Percentiles rank a stretch among this genome's conserved stretches.
These are phyloP conservation scores for Fraxinus baroniana DNA, from an alignment of 305 asterid genomes.

Conservation along the genomic window DNA sequence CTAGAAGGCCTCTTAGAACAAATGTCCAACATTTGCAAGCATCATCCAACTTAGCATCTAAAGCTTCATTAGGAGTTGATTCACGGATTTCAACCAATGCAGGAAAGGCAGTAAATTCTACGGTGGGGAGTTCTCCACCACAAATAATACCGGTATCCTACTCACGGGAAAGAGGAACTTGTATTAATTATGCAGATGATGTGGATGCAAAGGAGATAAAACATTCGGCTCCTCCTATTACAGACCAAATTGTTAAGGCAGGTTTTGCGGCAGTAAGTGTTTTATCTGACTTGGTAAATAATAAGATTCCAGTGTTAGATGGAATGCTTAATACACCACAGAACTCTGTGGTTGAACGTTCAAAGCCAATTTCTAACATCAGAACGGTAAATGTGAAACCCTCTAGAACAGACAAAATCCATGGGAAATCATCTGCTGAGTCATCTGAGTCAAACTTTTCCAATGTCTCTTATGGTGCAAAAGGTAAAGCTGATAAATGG, in stretches of 20 bases:
- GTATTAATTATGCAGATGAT: slow-evolving; percentile 44
- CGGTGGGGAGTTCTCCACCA: slow-evolving; percentile 35
- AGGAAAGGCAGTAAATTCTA: slow-evolving; percentile 40
- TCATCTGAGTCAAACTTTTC: slow-evolving; percentile 31
- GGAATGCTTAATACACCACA: slow-evolving; percentile 38
- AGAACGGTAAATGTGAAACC: slow-evolving; percentile 41
- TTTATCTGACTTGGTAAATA: slow-evolving; percentile 69
- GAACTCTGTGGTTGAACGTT: slow-evolving; percentile 46
- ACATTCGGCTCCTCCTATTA: slow-evolving; percentile 53
- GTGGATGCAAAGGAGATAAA: slow-evolving; percentile 31
- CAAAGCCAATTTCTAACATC: slow-evolving; percentile 44
- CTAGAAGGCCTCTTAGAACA: slow-evolving; percentile 55
- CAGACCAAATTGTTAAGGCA: slow-evolving; percentile 74
- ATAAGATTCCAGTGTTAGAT: slow-evolving; percentile 60
- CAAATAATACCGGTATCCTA: slow-evolving; percentile 36
- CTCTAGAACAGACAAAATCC: slow-evolving; percentile 41
- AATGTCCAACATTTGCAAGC: slow-evolving; percentile 40
- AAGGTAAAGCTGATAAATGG: slow-evolving; percentile 40
- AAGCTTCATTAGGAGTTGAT: slow-evolving; percentile 52
- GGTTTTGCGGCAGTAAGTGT: slow-evolving; percentile 88
- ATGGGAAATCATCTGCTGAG: slow-evolving; percentile 38
- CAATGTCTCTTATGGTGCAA: slow-evolving; percentile 23
- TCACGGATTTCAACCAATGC: slow-evolving; percentile 47
- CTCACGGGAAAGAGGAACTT: slow-evolving; percentile 32
- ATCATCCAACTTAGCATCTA: slow-evolving; percentile 42